Conservation (phyloP, 768 basidiomycete genomes). For the Tephrocybe sp. region DNA sequence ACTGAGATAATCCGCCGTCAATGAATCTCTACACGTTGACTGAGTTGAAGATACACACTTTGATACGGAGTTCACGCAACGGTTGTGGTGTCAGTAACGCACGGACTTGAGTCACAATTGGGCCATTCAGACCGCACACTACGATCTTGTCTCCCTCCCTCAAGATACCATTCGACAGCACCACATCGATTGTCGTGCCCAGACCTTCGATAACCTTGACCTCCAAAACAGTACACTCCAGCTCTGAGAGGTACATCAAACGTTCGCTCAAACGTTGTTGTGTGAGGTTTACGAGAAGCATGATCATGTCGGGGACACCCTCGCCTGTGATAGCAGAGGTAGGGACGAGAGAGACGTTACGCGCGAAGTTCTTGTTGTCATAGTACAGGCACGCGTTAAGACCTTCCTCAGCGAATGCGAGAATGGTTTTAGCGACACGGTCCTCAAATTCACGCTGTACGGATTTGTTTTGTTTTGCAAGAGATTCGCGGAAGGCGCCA, state of each 20-base stretch:
- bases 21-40: not conserved
- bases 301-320: slow-evolving; percentile 99
- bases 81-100: slow-evolving; percentile 96
- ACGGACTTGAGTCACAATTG: slow-evolving; percentile 93
- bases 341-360: slow-evolving; percentile 94
- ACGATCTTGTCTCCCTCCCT: slow-evolving; percentile 93
- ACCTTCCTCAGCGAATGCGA: slow-evolving; percentile 98
- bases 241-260: slow-evolving; percentile 96
- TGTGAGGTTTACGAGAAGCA: slow-evolving; percentile 95
- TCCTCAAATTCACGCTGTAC: slow-evolving; percentile 94
- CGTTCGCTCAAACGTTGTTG: slow-evolving; percentile 97
- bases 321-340: slow-evolving; percentile 98
- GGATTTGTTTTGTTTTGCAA: slow-evolving; percentile 74
- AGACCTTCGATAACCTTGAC: slow-evolving; percentile 98
- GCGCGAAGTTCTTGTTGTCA: slow-evolving; percentile 93
- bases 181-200: slow-evolving; percentile 96
- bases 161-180: slow-evolving; percentile 91
- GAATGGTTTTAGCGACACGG: slow-evolving; percentile 77
- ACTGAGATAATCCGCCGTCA: slow-evolving; percentile 45
- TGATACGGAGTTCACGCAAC: slow-evolving; percentile 90
- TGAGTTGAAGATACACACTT: slow-evolving; percentile 48
- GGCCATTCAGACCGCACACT: slow-evolving; percentile 94
- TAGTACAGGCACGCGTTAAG: slow-evolving; percentile 95
- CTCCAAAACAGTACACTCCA: slow-evolving; percentile 97
- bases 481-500: slow-evolving; percentile 88